Percentiles rank a stretch among this genome's conserved stretches.
Conservation (phyloP, 208 protist species). For the Lotmaria passim region DNA sequence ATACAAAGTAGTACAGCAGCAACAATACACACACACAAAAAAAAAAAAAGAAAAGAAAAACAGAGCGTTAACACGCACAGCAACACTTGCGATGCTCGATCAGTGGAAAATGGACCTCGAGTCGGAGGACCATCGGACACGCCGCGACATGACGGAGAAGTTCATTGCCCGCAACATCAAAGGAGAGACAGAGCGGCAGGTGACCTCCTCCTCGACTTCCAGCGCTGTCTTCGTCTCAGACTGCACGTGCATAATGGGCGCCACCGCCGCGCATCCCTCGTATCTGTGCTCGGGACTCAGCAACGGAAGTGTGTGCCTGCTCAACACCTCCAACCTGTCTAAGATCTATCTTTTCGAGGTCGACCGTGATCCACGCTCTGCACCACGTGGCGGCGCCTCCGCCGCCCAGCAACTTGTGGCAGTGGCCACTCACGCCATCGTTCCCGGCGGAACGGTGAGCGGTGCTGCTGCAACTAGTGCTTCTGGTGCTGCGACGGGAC, state of each 20-base stretch:
- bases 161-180: constrained; percentile 51
- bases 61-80: too few relatives aligned
- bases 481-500: not conserved
- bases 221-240: constrained; percentile 54
- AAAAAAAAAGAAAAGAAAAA: not conserved
- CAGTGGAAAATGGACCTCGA: constrained; percentile 37
- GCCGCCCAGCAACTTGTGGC: constrained; percentile 27
- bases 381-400: constrained; percentile 4
- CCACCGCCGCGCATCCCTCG: constrained; percentile 29
- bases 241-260: constrained; percentile 49
- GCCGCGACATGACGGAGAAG: constrained; percentile 57
- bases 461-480: not conserved
- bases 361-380: constrained; percentile 22
- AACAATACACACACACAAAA: not conserved
- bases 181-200: constrained; percentile 48
- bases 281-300: constrained; percentile 71
- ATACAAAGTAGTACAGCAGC: too few relatives aligned
- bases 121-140: constrained; percentile 55
- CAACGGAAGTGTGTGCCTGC: constrained; percentile 63
- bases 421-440: constrained; percentile 21
- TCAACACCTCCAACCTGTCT: constrained; percentile 67
- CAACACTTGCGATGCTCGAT: constrained; percentile 36
- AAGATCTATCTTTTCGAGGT: constrained; percentile 75
- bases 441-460: not conserved
- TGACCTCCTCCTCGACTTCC: constrained; percentile 63